Conservation (phyloP, 208 protist species). For the Phytomonas sp. region DNA sequence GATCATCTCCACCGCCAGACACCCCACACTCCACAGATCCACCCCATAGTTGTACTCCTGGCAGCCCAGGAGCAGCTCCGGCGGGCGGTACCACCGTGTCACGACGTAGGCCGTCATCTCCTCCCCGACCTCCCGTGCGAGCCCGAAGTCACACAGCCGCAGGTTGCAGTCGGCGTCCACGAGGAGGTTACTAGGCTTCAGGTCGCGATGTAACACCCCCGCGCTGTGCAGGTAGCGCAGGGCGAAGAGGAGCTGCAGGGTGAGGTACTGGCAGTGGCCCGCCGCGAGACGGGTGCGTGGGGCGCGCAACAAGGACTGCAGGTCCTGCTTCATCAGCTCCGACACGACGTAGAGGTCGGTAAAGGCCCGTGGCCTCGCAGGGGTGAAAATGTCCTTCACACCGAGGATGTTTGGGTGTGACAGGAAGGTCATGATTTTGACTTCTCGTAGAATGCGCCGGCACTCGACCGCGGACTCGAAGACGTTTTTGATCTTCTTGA, state of each 20-base stretch:
- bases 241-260: constrained; percentile 92
- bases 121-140: constrained; percentile 44
- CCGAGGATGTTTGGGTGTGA: constrained; percentile 78
- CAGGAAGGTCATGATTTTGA: constrained; percentile 65
- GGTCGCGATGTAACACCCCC: constrained; percentile 93
- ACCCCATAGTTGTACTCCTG: constrained; percentile 82
- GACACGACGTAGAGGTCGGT: constrained; percentile 82
- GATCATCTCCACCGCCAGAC: constrained; percentile 94
- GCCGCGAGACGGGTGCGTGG: constrained; percentile 29
- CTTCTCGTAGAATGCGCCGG: constrained; percentile 71
- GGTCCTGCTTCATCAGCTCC: constrained; percentile 90
- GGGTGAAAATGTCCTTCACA: constrained; percentile 66
- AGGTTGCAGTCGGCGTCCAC: constrained; percentile 88
- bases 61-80: constrained; percentile 95
- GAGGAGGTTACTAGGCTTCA: constrained; percentile 93
- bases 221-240: constrained; percentile 95
- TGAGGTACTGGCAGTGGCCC: constrained; percentile 92
- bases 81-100: constrained; percentile 98
- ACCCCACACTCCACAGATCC: constrained; percentile 96
- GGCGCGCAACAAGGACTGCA: constrained; percentile 76
- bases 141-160: constrained; percentile 92
- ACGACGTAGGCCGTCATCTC: constrained; percentile 95
- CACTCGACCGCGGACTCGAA: constrained; percentile 92
- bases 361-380: constrained; percentile 32
- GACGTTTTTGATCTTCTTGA: constrained; percentile 97